Evolutionary conservation across 805 yeast species (phyloP), one percentile per base, ranked within the genome.

Genomic region (Wickerhamomyces rabaulensis): DNA sequence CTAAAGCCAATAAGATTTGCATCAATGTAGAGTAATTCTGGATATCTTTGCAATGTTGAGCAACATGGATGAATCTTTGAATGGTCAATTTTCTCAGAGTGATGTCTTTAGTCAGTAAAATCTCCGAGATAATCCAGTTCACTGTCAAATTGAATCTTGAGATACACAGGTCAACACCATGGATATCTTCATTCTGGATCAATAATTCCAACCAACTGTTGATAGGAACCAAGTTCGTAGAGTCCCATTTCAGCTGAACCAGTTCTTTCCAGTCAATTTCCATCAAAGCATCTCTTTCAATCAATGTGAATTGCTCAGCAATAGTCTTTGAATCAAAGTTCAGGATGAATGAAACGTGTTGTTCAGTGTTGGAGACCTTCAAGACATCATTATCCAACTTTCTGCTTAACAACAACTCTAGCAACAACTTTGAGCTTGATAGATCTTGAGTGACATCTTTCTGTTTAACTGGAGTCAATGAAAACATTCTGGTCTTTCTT

Each of bases 201-300:
- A 91, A 69, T 29, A 87, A 73, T 51, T 80, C 84, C 23, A 90
- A 67, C 99, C 99, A 94, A 57, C 94, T 87, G 52, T 80, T 81
- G 20, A 81, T 82, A 1, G 90, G 84, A 1, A 74, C 76, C 41
- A 85, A 63, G 31, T 80, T 79, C 48, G 77, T 76, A 2, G 62
- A 58, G 44, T 79, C 78, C 89, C 96, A 85, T 42, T 79, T 75
- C 51, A 87, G 67, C 51, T 88, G 91, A 39, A 91, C 73, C 39
- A 92, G 72, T 54, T 89, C 96, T 56, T 81, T 83, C 97, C 98
- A 92, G 63, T 92, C 97, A 36, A 94, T 76, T 57, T 89, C 96
- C 44, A 79, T 75, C 20, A 91, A 65, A 39, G 90, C 77, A 63
- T 94, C 98, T 44, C 82, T 73, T 63, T 94, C 99, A 52, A 92